Conservation (phyloP, 208 protist genomes). For the Porcisia hertigi region DNA sequence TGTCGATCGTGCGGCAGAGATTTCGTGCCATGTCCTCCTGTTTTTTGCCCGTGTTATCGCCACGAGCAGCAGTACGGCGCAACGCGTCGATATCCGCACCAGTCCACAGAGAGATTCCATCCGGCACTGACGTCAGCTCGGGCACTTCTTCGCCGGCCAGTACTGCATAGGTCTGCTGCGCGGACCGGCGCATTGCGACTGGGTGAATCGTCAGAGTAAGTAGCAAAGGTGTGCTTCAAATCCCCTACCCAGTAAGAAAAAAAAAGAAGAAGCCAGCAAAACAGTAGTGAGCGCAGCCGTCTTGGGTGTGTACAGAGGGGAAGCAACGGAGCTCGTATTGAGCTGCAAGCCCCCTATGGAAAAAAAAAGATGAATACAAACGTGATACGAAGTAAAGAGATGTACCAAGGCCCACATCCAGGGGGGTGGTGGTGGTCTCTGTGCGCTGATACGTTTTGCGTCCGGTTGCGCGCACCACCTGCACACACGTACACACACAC, state of each 20-base stretch:
- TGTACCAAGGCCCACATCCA: background rate
- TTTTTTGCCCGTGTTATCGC: slow-evolving; percentile 3
- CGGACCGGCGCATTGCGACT: slow-evolving; percentile 9
- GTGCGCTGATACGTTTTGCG: background rate
- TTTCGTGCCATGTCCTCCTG: slow-evolving; percentile 27
- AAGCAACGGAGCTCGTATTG: background rate
- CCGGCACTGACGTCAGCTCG: slow-evolving; percentile 37
- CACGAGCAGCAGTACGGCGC: slow-evolving; percentile 18
- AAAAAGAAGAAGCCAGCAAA: background rate
- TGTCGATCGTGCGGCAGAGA: slow-evolving; percentile 79
- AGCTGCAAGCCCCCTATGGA: background rate
- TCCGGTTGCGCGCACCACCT: background rate
- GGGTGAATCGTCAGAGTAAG: background rate
- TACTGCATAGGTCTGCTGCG: background rate
- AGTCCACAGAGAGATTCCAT: slow-evolving; percentile 70
- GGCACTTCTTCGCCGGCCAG: slow-evolving; percentile 26
- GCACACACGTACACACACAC: background rate
- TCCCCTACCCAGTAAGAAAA: background rate
- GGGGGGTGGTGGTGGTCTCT: background rate
- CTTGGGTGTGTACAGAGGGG: too few species aligned
- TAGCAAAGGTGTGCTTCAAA: background rate
- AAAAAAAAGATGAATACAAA: background rate
- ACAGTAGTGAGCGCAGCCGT: background rate
- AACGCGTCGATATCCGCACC: slow-evolving; percentile 39
- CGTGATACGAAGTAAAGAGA: background rate